phyloP scores from a whole-genome alignment of 495 filamentous ascomycete genomes.

The Xylaria sp. region DNA sequence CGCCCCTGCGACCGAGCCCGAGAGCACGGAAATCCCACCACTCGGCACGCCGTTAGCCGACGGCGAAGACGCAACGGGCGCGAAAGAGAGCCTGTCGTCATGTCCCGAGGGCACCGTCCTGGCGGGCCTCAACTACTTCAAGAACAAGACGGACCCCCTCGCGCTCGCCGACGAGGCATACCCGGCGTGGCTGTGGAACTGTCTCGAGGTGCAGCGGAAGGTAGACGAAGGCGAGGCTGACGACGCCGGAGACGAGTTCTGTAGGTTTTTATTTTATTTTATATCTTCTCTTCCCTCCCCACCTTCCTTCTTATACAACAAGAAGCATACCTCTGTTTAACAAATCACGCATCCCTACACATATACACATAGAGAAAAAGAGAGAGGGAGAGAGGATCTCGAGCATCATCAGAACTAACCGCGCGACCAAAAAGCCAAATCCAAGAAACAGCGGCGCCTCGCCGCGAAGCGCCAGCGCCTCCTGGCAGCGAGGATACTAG shows the following conservation, averaged over 20 bases:
- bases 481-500: conserved; percentile 67
- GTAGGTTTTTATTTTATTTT: conserved; percentile 72
- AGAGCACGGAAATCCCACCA: background rate
- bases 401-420: conserved; percentile 5
- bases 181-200: conserved; percentile 87
- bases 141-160: conserved; percentile 70
- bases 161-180: conserved; percentile 86
- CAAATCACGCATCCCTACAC: background rate
- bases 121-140: conserved; percentile 86
- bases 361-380: background rate
- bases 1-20: conserved; percentile 28
- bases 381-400: background rate
- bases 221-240: conserved; percentile 43
- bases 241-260: conserved; percentile 69
- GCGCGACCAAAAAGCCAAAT: conserved; percentile 68
- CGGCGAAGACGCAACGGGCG: conserved; percentile 14
- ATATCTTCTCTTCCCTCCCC: conserved; percentile 5
- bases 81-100: conserved; percentile 42
- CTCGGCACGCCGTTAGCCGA: conserved; percentile 30
- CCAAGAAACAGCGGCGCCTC: conserved; percentile 73
- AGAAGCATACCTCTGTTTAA: background rate
- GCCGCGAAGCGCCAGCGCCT: conserved; percentile 72
- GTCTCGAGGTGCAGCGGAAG: conserved; percentile 66
- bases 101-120: conserved; percentile 75
- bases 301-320: background rate